Conservation (phyloP, 192 early-diverging fungal species). For the Glomus cerebriforme region DNA sequence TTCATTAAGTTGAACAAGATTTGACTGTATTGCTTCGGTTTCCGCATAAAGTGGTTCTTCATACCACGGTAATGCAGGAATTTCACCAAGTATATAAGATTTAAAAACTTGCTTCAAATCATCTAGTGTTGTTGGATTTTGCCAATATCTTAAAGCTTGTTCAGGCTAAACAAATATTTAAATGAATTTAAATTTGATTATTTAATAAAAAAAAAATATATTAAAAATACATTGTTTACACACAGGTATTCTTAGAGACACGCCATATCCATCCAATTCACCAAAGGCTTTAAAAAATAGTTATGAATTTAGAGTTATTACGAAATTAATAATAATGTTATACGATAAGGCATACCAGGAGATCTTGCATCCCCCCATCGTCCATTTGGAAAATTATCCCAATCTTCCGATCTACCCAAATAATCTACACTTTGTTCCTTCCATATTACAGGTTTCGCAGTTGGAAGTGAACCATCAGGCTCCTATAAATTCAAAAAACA, state of each 20-base stretch:
- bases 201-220: slow-evolving; percentile 47
- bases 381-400: slow-evolving; percentile 98
- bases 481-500: slow-evolving; percentile 21
- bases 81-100: slow-evolving; percentile 77
- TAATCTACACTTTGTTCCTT: slow-evolving; percentile 91
- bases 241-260: slow-evolving; percentile 66
- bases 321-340: not conserved
- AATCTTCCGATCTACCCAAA: slow-evolving; percentile 76
- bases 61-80: slow-evolving; percentile 90
- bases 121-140: slow-evolving; percentile 58
- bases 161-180: slow-evolving; percentile 52
- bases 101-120: slow-evolving; percentile 83
- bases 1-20: slow-evolving; percentile 72
- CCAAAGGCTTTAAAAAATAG: slow-evolving; percentile 46
- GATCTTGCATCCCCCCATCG: slow-evolving; percentile 98
- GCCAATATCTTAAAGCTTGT: slow-evolving; percentile 80
- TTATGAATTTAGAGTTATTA: not conserved
- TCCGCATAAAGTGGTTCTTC: slow-evolving; percentile 73
- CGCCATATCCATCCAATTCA: slow-evolving; percentile 74
- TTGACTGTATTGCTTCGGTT: slow-evolving; percentile 69
- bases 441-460: slow-evolving; percentile 94
- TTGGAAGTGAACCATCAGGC: slow-evolving; percentile 35
- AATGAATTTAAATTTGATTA: slow-evolving; percentile 41
- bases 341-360: slow-evolving; percentile 52
- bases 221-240: slow-evolving; percentile 17